A percentile compares a stretch with the other conserved stretches of the same genome.
phyloP scores from a whole-genome alignment of 2,329 filamentous ascomycete species.

The Aspergillus ochraceus region DNA sequence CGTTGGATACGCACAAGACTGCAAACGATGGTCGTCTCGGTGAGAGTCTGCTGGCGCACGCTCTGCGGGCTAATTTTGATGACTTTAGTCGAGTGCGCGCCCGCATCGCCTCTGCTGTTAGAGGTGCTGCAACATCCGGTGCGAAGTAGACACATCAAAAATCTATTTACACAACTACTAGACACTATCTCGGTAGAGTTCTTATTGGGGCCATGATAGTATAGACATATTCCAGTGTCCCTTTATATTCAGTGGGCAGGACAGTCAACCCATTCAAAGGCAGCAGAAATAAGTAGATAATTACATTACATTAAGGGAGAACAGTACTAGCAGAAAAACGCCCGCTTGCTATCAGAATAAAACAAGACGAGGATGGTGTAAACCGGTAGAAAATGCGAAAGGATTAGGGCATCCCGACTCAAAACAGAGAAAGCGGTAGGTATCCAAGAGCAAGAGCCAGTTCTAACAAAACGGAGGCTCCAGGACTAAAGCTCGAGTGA shows the following conservation, averaged over 20 bases:
- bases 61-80: conserved; percentile 33
- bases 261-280: not conserved
- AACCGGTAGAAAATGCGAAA: too few species aligned
- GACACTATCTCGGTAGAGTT: not conserved
- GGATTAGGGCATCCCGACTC: not conserved
- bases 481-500: not conserved
- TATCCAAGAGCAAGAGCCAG: not conserved
- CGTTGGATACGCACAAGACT: conserved; percentile 27
- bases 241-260: not conserved
- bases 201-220: not conserved
- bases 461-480: not conserved
- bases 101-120: not conserved
- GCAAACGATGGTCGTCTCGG: not conserved
- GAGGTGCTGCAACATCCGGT: not conserved
- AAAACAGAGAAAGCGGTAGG: not conserved
- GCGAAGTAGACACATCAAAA: not conserved
- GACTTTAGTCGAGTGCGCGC: conserved; percentile 8
- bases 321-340: conserved; percentile 5
- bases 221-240: not conserved
- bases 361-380: not conserved
- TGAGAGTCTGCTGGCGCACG: conserved; percentile 25
- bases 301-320: not conserved
- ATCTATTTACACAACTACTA: not conserved
- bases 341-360: conserved; percentile 13
- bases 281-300: not conserved